These are phyloP conservation scores for Suillus occidentalis DNA, from an alignment of 768 basidiomycete species.

Conservation along the genomic window DNA sequence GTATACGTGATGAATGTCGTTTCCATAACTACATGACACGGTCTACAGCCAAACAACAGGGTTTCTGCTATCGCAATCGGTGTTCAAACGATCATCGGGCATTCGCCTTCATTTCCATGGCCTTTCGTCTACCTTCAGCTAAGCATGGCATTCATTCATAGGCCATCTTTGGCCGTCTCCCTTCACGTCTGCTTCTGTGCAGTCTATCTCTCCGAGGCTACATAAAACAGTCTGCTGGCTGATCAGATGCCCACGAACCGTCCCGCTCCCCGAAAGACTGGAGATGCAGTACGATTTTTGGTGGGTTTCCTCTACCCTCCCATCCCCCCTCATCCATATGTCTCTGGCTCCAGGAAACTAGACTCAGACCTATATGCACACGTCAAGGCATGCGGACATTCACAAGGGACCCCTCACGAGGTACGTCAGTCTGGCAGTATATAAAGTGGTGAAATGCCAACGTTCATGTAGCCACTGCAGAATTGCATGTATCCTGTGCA, in stretches of 20 bases:
- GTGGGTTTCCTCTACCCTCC: background rate
- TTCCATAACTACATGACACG: background rate
- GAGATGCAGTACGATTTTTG: background rate
- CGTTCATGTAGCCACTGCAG: background rate
- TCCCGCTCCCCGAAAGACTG: background rate
- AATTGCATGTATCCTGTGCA: background rate
- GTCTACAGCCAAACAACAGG: background rate
- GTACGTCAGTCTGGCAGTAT: background rate
- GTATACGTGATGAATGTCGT: background rate
- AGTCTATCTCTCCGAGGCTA: background rate
- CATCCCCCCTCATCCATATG: background rate
- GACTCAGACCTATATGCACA: background rate
- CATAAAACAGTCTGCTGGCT: background rate
- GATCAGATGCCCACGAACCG: background rate
- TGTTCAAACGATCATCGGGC: background rate
- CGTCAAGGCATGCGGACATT: background rate
- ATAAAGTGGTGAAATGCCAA: background rate
- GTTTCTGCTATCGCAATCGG: background rate
- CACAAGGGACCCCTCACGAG: background rate
- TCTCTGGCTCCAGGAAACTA: background rate
- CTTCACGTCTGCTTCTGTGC: background rate
- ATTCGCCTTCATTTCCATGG: background rate
- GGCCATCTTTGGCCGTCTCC: background rate
- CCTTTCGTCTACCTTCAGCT: background rate
- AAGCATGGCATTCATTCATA: background rate